phyloP scores from a whole-genome alignment of 345 rosid genomes.

The Brassica napus region DNA sequence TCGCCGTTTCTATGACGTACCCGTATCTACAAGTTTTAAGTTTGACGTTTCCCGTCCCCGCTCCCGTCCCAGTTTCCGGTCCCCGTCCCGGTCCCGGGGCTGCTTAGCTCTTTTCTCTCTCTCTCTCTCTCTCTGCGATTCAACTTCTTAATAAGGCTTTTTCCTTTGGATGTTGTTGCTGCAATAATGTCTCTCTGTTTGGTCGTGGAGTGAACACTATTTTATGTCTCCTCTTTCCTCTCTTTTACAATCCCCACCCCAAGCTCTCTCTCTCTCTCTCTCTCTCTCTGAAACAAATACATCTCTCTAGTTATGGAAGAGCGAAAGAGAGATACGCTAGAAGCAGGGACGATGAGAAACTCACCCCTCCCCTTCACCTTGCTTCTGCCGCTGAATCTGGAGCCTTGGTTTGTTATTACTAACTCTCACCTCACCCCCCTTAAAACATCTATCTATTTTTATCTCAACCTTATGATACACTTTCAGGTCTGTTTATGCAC shows the following conservation, averaged over 20 bases:
- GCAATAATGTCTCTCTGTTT: not conserved
- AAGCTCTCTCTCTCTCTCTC: not conserved
- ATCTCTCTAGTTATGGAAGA: slow-evolving; percentile 73
- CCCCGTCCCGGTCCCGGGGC: too few species aligned
- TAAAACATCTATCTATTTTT: not conserved
- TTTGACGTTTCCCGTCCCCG: too few species aligned
- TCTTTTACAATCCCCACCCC: too few species aligned
- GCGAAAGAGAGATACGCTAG: slow-evolving; percentile 77
- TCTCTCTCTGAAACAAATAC: not conserved
- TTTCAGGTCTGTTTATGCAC: slow-evolving; percentile 84
- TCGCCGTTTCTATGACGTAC: too few species aligned
- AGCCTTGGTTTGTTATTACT: slow-evolving; percentile 62
- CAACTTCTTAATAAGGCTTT: slow-evolving; percentile 66
- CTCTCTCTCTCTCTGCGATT: too few species aligned
- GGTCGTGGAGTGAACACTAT: too few species aligned
- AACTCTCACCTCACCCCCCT: not conserved
- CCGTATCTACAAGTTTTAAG: too few species aligned
- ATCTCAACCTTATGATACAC: slow-evolving; percentile 17
- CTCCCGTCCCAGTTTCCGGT: too few species aligned
- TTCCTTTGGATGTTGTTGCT: slow-evolving; percentile 60
- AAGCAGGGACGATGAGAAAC: slow-evolving; percentile 53
- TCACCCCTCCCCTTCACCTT: slow-evolving; percentile 78
- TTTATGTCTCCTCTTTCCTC: too few species aligned
- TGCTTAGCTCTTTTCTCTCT: too few species aligned
- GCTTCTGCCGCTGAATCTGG: slow-evolving; percentile 98